Evolutionary conservation across 176 grass and related monocot genomes (phyloP).

Genomic region (Oryza coarctata): DNA sequence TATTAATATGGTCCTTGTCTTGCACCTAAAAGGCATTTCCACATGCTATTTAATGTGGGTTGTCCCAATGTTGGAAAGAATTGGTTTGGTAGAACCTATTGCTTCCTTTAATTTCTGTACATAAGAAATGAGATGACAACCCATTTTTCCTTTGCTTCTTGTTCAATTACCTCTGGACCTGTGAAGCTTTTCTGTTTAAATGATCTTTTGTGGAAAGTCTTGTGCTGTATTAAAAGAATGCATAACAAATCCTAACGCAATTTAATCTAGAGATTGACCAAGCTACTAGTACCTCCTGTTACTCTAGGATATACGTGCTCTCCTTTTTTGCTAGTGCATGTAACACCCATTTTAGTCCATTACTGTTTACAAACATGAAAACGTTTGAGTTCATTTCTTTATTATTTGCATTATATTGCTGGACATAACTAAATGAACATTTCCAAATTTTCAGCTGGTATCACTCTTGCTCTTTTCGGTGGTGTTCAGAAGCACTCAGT

Average conservation of each 20-base stretch:
- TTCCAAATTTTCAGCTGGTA: conserved; percentile 64
- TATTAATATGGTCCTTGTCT: conserved; percentile 24
- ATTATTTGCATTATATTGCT: conserved; percentile 5
- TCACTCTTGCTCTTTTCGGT: conserved; percentile 82
- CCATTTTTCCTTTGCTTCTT: background rate
- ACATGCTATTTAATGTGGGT: background rate
- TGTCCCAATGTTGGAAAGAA: background rate
- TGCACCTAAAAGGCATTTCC: background rate
- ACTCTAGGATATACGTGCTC: background rate
- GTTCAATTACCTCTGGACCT: background rate
- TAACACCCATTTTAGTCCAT: conserved; percentile 15
- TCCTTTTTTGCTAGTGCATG: background rate
- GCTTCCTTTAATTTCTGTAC: background rate
- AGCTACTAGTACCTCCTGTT: conserved; percentile 16
- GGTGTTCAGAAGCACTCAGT: conserved; percentile 84
- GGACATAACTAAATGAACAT: conserved; percentile 20
- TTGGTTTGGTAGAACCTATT: conserved; percentile 5
- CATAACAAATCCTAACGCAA: background rate
- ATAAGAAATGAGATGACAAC: background rate
- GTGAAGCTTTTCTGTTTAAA: background rate
- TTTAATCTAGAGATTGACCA: background rate
- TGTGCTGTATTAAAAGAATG: background rate
- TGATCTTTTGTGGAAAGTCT: background rate
- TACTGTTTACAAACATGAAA: background rate
- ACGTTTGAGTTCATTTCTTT: conserved; percentile 25